Evolutionary conservation across 83 land plant species (phyloP).

Genomic region (Larix sibirica): DNA sequence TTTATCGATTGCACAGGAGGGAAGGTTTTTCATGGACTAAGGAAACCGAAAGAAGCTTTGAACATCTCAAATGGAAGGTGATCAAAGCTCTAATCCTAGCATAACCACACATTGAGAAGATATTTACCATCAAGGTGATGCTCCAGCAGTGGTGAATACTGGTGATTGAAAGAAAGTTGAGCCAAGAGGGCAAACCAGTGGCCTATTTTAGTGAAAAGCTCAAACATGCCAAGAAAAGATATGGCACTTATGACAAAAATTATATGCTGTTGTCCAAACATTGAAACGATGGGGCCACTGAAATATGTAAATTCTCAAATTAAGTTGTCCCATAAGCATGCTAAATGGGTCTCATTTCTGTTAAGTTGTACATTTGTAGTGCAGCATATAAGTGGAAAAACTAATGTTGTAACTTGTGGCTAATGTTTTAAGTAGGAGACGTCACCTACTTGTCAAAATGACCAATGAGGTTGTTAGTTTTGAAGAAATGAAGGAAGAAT

Average conservation of each 20-base stretch:
- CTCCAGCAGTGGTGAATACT: too few species aligned
- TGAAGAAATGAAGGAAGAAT: not conserved
- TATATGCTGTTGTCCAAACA: slow-evolving; percentile 23
- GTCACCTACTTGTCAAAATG: not conserved
- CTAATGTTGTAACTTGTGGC: not conserved
- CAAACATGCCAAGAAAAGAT: not conserved
- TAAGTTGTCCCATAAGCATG: not conserved
- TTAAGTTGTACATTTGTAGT: slow-evolving; percentile 5
- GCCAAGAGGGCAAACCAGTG: too few species aligned
- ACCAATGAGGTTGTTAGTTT: not conserved
- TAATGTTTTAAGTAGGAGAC: not conserved
- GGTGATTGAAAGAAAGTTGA: too few species aligned
- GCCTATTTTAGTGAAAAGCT: too few species aligned
- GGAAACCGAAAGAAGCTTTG: too few species aligned
- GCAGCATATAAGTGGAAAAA: slow-evolving; percentile 9
- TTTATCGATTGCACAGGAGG: too few species aligned
- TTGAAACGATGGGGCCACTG: slow-evolving; percentile 16
- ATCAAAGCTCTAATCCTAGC: too few species aligned
- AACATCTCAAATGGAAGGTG: too few species aligned
- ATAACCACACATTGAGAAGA: too few species aligned
- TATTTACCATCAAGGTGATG: too few species aligned
- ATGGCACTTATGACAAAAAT: slow-evolving; percentile 16
- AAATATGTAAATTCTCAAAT: slow-evolving; percentile 9
- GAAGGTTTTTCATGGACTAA: too few species aligned
- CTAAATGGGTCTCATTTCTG: slow-evolving; percentile 17